A percentile compares a stretch with the other conserved stretches of the same genome.
Conservation (phyloP, 1,284 basidiomycete genomes). For the Schizopora paradoxa region DNA sequence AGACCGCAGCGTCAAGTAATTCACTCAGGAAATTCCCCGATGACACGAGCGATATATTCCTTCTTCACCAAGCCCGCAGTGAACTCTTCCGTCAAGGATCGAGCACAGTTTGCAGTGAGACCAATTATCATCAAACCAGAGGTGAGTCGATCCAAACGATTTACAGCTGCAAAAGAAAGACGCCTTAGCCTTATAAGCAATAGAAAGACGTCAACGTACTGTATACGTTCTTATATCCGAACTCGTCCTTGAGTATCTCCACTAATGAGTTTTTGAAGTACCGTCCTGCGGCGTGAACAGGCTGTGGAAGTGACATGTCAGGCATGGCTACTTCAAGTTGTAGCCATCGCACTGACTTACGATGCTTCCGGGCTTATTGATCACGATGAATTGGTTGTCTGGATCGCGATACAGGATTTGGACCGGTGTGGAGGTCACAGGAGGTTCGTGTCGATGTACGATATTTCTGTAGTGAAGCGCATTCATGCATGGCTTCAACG, state of each 20-base stretch:
- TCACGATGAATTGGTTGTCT: slow-evolving; percentile 81
- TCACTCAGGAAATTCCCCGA: slow-evolving; percentile 79
- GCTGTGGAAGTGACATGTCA: slow-evolving; percentile 39
- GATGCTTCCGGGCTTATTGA: slow-evolving; percentile 93
- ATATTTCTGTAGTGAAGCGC: slow-evolving; percentile 59
- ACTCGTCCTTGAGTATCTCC: slow-evolving; percentile 83
- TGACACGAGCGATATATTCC: slow-evolving; percentile 86
- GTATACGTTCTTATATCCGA: slow-evolving; percentile 79
- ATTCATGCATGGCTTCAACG: slow-evolving; percentile 16
- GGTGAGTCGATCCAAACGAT: slow-evolving; percentile 91
- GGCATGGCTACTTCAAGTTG: background rate
- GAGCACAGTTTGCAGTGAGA: slow-evolving; percentile 67
- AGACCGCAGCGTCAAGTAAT: slow-evolving; percentile 30
- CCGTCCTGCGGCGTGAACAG: slow-evolving; percentile 84
- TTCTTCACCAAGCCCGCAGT: slow-evolving; percentile 76
- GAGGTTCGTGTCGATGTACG: slow-evolving; percentile 94
- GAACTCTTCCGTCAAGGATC: slow-evolving; percentile 77
- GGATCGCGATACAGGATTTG: slow-evolving; percentile 75
- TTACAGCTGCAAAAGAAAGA: slow-evolving; percentile 62
- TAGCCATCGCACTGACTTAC: slow-evolving; percentile 43
- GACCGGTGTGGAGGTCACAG: slow-evolving; percentile 84
- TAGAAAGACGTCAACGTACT: slow-evolving; percentile 45
- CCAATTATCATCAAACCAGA: slow-evolving; percentile 96
- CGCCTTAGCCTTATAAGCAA: background rate
- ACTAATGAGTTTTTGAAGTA: slow-evolving; percentile 87